Conservation (phyloP, 2,329 filamentous ascomycete genomes). For the Didymella pinodella region DNA sequence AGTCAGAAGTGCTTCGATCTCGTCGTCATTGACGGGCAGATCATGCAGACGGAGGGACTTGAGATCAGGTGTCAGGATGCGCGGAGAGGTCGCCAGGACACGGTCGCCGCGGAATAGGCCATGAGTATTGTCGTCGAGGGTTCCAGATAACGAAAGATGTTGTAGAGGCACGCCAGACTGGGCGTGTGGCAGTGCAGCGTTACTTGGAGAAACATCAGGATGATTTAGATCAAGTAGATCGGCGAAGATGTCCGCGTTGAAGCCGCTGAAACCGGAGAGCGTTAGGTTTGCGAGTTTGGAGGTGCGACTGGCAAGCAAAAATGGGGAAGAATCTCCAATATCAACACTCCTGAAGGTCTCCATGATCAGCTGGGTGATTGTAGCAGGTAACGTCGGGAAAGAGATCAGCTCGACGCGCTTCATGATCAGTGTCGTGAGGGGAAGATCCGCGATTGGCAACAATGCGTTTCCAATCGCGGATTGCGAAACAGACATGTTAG, state of each 20-base stretch:
- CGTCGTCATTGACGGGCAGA: constrained; percentile 40
- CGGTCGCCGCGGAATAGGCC: constrained; percentile 16
- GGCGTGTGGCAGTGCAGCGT: constrained; percentile 5
- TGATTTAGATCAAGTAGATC: constrained; percentile 23
- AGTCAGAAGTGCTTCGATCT: constrained; percentile 39
- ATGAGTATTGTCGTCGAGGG: not conserved
- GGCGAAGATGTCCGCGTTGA: constrained; percentile 18
- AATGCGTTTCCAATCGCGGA: no score
- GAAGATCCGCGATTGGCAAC: constrained; percentile 1
- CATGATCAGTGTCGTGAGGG: constrained; percentile 22
- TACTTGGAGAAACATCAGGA: not conserved
- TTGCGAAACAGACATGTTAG: not conserved
- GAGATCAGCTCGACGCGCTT: not conserved
- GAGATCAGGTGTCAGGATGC: constrained; percentile 35
- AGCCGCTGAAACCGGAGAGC: constrained; percentile 21
- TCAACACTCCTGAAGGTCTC: not conserved
- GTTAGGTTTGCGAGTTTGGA: constrained; percentile 31
- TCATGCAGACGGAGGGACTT: constrained; percentile 27
- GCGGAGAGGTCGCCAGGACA: constrained; percentile 22
- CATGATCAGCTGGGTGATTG: constrained; percentile 28
- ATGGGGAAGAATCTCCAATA: not conserved
- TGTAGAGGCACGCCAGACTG: constrained; percentile 9
- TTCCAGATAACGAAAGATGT: constrained; percentile 14
- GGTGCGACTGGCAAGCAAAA: not conserved
- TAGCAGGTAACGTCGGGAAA: constrained; percentile 28